phyloP scores from a whole-genome alignment of 305 asterid genomes.

The Fraxinus greggii region DNA sequence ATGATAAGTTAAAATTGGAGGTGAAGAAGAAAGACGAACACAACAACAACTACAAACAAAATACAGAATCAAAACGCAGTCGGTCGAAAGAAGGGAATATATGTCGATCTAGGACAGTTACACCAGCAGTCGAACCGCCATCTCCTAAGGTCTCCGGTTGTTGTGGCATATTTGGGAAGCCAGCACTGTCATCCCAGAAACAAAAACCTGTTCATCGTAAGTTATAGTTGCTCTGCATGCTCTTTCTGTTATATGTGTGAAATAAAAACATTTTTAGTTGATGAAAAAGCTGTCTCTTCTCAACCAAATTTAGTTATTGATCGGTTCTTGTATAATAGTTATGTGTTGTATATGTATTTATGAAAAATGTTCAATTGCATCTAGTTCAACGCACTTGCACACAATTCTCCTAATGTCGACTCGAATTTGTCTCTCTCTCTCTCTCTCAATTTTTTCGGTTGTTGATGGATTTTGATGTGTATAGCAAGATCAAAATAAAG shows the following conservation, averaged over 20 bases:
- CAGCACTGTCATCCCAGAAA: slow-evolving; percentile 23
- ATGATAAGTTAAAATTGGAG: slow-evolving; percentile 48
- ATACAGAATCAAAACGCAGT: background rate
- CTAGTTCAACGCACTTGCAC: no score
- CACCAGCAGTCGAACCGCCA: slow-evolving; percentile 44
- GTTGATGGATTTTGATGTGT: background rate
- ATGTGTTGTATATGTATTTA: background rate
- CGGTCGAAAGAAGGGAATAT: slow-evolving; percentile 13
- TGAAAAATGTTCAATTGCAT: background rate
- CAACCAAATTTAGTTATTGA: no score
- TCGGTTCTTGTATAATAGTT: background rate
- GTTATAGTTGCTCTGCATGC: slow-evolving; percentile 16
- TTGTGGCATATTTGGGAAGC: slow-evolving; percentile 44
- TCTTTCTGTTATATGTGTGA: background rate
- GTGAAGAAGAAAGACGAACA: slow-evolving; percentile 18
- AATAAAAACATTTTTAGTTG: background rate
- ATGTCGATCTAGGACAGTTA: slow-evolving; percentile 18
- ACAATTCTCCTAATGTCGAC: background rate
- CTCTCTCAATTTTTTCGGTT: no score
- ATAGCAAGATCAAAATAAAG: slow-evolving; percentile 4
- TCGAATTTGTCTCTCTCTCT: no score
- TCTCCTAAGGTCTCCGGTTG: slow-evolving; percentile 56
- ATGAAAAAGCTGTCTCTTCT: background rate
- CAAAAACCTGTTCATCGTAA: slow-evolving; percentile 28
- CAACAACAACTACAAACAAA: no score